Evolutionary conservation across 2,329 filamentous ascomycete genomes (phyloP).

Genomic region (Hypoxylon sp.): DNA sequence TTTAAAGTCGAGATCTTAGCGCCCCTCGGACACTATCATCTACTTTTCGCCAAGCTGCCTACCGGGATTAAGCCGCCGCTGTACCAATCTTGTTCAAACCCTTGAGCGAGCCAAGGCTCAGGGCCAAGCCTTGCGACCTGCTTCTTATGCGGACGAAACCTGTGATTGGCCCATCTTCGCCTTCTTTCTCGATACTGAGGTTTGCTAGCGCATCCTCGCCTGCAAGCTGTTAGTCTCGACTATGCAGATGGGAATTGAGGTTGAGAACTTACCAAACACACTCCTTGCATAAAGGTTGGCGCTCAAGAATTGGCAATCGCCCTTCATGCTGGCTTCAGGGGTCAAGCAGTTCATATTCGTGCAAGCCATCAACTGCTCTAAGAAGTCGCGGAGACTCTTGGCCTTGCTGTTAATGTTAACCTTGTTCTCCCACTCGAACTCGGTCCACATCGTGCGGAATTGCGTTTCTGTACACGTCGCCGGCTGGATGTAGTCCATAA

Average conservation of each 20-base stretch:
- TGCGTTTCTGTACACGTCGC: conserved; percentile 97
- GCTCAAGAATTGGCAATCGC: conserved; percentile 97
- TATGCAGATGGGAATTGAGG: neutral
- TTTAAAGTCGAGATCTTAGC: conserved; percentile 4
- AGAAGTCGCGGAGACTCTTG: conserved; percentile 90
- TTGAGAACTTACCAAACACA: conserved; percentile 87
- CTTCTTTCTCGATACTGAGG: conserved; percentile 97
- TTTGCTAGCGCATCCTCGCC: conserved; percentile 99
- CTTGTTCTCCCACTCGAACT: conserved; percentile 99
- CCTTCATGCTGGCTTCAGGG: conserved; percentile 94
- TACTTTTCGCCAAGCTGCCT: conserved; percentile 9
- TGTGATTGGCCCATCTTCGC: conserved; percentile 93
- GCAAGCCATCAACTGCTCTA: conserved; percentile 94
- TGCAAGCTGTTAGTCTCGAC: conserved; percentile 59
- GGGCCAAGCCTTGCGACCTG: conserved; percentile 92
- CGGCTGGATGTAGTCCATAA: conserved; percentile 99
- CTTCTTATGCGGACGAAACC: conserved; percentile 98
- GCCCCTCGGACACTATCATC: conserved; percentile 21
- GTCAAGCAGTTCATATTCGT: conserved; percentile 99
- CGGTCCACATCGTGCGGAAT: conserved; percentile 99
- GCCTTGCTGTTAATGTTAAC: conserved; percentile 99
- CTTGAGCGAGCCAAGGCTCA: conserved; percentile 95
- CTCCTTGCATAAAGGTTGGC: conserved; percentile 97
- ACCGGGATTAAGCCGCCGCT: conserved; percentile 51
- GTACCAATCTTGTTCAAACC: conserved; percentile 86